A percentile compares a stretch with the other conserved stretches of the same genome.
phyloP scores from a whole-genome alignment of 2,329 filamentous ascomycete genomes.

The Aspergillus sp. region DNA sequence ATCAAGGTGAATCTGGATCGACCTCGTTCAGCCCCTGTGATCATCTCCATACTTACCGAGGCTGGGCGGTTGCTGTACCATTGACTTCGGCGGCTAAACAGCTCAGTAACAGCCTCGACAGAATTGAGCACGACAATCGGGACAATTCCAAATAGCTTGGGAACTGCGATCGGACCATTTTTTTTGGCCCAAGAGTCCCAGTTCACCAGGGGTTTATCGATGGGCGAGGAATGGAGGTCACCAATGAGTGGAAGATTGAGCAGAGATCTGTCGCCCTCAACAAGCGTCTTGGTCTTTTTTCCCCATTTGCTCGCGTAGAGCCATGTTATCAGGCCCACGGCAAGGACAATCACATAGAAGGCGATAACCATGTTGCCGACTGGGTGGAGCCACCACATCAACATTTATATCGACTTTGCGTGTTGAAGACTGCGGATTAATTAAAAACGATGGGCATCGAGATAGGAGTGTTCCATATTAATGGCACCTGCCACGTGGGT shows the following conservation, averaged over 20 bases:
- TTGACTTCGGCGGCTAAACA: slow-evolving; percentile 40
- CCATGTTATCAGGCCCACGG: slow-evolving; percentile 5
- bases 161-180: slow-evolving; percentile 34
- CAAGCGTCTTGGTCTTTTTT: background rate
- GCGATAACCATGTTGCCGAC: slow-evolving; percentile 1
- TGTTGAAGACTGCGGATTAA: too few relatives aligned
- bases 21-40: slow-evolving; percentile 26
- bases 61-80: slow-evolving; percentile 41
- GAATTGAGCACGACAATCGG: slow-evolving; percentile 41
- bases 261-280: background rate
- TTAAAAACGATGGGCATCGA: too few relatives aligned
- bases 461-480: too few relatives aligned
- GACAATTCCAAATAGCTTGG: slow-evolving; percentile 28
- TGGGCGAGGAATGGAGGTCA: slow-evolving; percentile 28
- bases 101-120: slow-evolving; percentile 34
- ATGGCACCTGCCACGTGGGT: too few relatives aligned
- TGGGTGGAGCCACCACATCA: background rate
- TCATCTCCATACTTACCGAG: slow-evolving; percentile 38
- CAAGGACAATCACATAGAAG: background rate
- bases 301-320: slow-evolving; percentile 5
- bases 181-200: slow-evolving; percentile 33
- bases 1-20: slow-evolving; percentile 37
- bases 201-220: slow-evolving; percentile 25
- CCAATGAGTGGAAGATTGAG: slow-evolving; percentile 29
- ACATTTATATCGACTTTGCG: background rate